These are phyloP conservation scores for Caulochytrium protostelioides DNA, from an alignment of 371 early-diverging fungal genomes.

Conservation along the genomic window DNA sequence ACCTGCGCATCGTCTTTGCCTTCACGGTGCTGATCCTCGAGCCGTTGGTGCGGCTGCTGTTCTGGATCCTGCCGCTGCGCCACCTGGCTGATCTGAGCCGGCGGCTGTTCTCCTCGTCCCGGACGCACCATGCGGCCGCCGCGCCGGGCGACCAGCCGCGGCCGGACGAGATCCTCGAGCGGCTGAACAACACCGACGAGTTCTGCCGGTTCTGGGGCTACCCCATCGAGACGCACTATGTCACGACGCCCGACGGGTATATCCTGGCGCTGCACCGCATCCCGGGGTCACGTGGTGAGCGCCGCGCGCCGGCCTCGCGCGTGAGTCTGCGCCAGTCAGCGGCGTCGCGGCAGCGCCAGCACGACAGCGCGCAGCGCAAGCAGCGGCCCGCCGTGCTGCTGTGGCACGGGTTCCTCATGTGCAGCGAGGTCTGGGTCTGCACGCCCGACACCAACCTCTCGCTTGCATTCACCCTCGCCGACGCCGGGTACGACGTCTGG, in stretches of 20 bases:
- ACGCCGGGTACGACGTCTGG: slow-evolving; percentile 89
- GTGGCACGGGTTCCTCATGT: slow-evolving; percentile 88
- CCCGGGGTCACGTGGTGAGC: slow-evolving; percentile 14
- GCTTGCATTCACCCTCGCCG: slow-evolving; percentile 48
- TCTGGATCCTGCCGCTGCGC: slow-evolving; percentile 33
- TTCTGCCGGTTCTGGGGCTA: slow-evolving; percentile 53
- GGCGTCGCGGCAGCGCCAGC: no score
- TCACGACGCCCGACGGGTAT: slow-evolving; percentile 69
- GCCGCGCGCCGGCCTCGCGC: no score
- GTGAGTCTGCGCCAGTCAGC: no score
- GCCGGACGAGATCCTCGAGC: slow-evolving; percentile 35
- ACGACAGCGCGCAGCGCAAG: no score
- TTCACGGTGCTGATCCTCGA: slow-evolving; percentile 42
- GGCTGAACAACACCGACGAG: slow-evolving; percentile 35
- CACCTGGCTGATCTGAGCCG: slow-evolving; percentile 5
- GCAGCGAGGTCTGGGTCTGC: slow-evolving; percentile 67
- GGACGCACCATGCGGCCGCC: slow-evolving; percentile 4
- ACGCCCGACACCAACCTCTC: slow-evolving; percentile 35
- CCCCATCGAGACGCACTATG: slow-evolving; percentile 60
- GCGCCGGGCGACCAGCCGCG: background rate
- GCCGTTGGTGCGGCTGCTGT: slow-evolving; percentile 37
- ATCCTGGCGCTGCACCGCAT: slow-evolving; percentile 72
- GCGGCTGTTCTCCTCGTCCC: slow-evolving; percentile 18
- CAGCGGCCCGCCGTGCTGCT: slow-evolving; percentile 61
- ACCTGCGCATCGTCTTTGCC: slow-evolving; percentile 28